Evolutionary conservation across 805 yeast species (phyloP).

Genomic region (Barnettozyma pratensis): DNA sequence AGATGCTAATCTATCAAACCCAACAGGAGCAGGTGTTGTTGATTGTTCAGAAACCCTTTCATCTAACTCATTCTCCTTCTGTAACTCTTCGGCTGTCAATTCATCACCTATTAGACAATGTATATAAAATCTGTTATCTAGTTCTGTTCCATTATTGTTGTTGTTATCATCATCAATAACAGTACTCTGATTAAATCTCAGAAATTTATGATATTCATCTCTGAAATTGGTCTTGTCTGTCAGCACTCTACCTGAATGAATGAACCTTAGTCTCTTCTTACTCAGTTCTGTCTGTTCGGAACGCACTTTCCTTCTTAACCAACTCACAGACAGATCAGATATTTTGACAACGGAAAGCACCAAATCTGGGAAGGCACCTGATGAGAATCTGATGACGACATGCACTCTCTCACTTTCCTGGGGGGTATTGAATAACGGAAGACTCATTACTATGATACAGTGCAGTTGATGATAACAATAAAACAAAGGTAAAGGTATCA

Average conservation of each 20-base stretch:
- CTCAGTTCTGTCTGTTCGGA: slow-evolving; percentile 20
- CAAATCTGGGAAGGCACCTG: slow-evolving; percentile 36
- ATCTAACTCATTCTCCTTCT: slow-evolving; percentile 56
- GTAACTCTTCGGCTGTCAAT: slow-evolving; percentile 48
- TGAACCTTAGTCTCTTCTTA: slow-evolving; percentile 51
- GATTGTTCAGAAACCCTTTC: slow-evolving; percentile 42
- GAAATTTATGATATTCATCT: slow-evolving; percentile 38
- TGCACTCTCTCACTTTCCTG: slow-evolving; percentile 4
- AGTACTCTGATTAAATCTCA: slow-evolving; percentile 12
- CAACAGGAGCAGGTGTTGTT: slow-evolving; percentile 66
- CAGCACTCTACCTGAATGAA: slow-evolving; percentile 64
- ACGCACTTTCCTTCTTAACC: slow-evolving; percentile 41
- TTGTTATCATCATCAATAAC: slow-evolving; percentile 2
- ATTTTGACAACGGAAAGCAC: slow-evolving; percentile 30
- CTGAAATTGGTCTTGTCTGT: slow-evolving; percentile 50
- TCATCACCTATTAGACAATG: slow-evolving; percentile 78
- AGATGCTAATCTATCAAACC: slow-evolving; percentile 76
- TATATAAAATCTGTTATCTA: slow-evolving; percentile 44
- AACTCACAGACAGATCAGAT: slow-evolving; percentile 31
- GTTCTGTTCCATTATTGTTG: slow-evolving; percentile 11
- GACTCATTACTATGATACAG: neutral
- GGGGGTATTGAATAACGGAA: neutral
- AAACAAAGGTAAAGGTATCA: neutral
- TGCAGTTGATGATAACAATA: neutral
- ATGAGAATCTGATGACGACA: slow-evolving; percentile 41